Percentiles rank a stretch among this genome's conserved stretches.
Evolutionary conservation across 2,329 filamentous ascomycete genomes (phyloP).

Genomic region (Stemphylium lycopersici): DNA sequence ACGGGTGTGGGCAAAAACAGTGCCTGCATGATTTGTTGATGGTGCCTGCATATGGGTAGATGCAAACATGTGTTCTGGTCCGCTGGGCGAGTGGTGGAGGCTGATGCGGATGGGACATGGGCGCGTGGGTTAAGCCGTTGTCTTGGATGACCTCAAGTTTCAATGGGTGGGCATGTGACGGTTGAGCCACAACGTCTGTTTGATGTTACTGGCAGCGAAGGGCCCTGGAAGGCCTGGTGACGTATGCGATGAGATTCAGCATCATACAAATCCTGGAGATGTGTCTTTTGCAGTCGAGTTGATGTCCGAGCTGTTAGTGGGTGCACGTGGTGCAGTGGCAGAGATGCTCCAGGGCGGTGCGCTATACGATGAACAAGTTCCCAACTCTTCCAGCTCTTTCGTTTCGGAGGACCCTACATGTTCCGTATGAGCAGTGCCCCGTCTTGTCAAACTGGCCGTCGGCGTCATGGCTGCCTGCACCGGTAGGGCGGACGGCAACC

Average conservation of each 20-base stretch:
- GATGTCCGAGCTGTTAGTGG: not conserved
- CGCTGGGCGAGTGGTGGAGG: constrained; percentile 33
- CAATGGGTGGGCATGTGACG: constrained; percentile 32
- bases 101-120: constrained; percentile 30
- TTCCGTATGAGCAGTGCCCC: not conserved
- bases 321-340: not conserved
- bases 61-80: constrained; percentile 38
- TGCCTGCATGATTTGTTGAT: constrained; percentile 37
- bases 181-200: constrained; percentile 2
- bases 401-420: not conserved
- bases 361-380: not conserved
- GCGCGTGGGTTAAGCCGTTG: constrained; percentile 38
- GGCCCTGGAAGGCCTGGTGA: constrained; percentile 1
- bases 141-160: constrained; percentile 41
- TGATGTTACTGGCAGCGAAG: not conserved
- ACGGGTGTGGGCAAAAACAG: constrained; percentile 26
- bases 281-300: constrained; percentile 1
- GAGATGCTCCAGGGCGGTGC: not conserved
- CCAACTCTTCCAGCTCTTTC: not conserved
- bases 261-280: not conserved
- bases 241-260: not conserved
- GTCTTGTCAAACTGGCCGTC: not conserved
- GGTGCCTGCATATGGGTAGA: constrained; percentile 33
- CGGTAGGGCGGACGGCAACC: not conserved
- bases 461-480: not conserved